Evolutionary conservation across 768 basidiomycete genomes (phyloP), one percentile per base, ranked within the genome.

Genomic region (Naganishia vaughanmartiniae): DNA sequence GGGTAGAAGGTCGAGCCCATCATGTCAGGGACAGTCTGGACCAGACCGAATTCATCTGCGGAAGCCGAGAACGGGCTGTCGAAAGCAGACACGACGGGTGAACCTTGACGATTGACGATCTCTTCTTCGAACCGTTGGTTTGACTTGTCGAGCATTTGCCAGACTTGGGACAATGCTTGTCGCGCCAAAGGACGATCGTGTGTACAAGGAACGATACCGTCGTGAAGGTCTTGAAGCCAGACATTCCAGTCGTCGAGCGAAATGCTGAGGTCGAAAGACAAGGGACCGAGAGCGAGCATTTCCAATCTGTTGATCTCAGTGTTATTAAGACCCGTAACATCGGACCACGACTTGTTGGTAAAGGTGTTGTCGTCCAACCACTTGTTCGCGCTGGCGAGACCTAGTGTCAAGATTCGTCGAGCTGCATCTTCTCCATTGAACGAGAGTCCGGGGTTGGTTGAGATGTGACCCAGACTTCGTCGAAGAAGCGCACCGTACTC

Each of bases 281-380:
- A 68, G 31, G 73, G 68, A 48, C 73, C 67, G 30, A 75, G 63
- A 15, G 74, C 74, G 51, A 60, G 55, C 24, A 75, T 60, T 66
- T 74, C 75, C 34, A 75, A 65, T 24, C 58, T 56, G 65, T 75
- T 75, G 70, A 75, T 71, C 72, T 74, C 73, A 36, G 51, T 54
- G 31, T 74, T 71, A 24, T 71, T 70, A 42, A 75, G 70, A 51
- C 67, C 66, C 33, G 75, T 75, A 45, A 75, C 75, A 60, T 75
- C 73, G 2, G 74, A 73, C 75, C 75, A 75, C 26, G 75, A 75
- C 63, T 73, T 71, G 69, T 74, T 74, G 51, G 75, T 75, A 54
- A 74, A 75, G 19, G 75, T 75, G 70, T 75, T 74, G 65, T 75
- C 75, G 65, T 75, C 75, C 33, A 75, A 60, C 72, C 75, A 75